A percentile compares a stretch with the other conserved stretches of the same genome.
Evolutionary conservation across 495 filamentous ascomycete species (phyloP).

Genomic region (Podospora pseudoanserina): DNA sequence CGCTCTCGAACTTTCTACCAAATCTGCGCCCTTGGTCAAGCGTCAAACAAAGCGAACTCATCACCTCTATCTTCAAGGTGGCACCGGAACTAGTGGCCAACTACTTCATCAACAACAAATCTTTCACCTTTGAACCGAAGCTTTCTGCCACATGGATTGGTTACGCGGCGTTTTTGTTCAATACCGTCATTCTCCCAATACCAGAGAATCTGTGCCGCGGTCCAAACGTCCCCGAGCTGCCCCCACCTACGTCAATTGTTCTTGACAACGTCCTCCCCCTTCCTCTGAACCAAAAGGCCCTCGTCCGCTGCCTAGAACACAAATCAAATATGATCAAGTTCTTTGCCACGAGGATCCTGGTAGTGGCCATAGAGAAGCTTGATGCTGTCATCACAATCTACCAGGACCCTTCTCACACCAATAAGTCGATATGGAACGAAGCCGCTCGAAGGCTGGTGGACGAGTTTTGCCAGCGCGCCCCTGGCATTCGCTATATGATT

Average conservation of each 20-base stretch:
- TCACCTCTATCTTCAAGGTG: conserved; percentile 71
- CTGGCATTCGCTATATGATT: conserved; percentile 72
- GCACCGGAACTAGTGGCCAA: conserved; percentile 80
- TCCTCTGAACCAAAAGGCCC: conserved; percentile 69
- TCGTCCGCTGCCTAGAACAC: conserved; percentile 73
- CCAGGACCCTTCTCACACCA: conserved; percentile 41
- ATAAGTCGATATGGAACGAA: conserved; percentile 59
- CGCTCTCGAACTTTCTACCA: conserved; percentile 69
- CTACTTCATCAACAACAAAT: conserved; percentile 75
- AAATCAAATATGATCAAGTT: conserved; percentile 72
- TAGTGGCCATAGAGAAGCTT: conserved; percentile 75
- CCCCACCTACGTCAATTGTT: conserved; percentile 69
- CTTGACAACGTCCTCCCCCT: conserved; percentile 86
- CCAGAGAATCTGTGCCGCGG: conserved; percentile 62
- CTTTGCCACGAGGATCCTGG: conserved; percentile 74
- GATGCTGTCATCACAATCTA: conserved; percentile 54
- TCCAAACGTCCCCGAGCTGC: conserved; percentile 54
- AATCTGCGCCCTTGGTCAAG: conserved; percentile 81
- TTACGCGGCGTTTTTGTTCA: conserved; percentile 82
- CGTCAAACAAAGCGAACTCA: conserved; percentile 72
- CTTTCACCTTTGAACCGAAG: conserved; percentile 87
- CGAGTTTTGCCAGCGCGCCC: conserved; percentile 75
- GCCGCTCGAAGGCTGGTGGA: conserved; percentile 60
- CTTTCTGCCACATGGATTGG: conserved; percentile 90
- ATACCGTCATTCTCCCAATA: conserved; percentile 66